Evolutionary conservation across 352 stramenopile species (phyloP), one percentile per base, ranked within the genome.

Genomic region (Phytophthora niederhauseri): DNA sequence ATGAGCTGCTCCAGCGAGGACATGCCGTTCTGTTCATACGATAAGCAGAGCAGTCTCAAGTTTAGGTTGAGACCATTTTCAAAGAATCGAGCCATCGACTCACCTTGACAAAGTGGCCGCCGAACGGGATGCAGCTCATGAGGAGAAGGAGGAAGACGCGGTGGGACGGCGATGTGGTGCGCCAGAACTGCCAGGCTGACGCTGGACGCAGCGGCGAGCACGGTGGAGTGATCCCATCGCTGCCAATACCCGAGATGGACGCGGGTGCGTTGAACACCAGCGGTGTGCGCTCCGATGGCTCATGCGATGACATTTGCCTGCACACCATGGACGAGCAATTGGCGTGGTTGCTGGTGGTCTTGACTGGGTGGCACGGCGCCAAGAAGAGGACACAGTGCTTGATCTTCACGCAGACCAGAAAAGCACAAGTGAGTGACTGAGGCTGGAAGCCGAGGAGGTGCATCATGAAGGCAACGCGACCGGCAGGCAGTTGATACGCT

Each of bases 121-220:
- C 85, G 64, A 96, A 94, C 34, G 89, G 87, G 60, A 96, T 93
- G 71, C 72, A 85, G 66, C 85, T 93, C 81, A 96, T 94, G 68
- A 94, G 84, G 19, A 96, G 3, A 7, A 96, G 75, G 50, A 96
- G 73, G 61, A 80, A 96, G 69, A 94, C 94, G 50, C 89, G 87
- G 63, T 95, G 82, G 45, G 78, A 75, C 1, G 76, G 62, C 30
- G 86, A 89, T 50, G 82, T 90, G 26, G 84, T 80, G 34, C 60
- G 43, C 89, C 89, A 96, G 60, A 93, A 91, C 66, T 88, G 66
- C 87, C 87, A 96, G 8, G 57, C 30, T 5, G 85, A 65, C 1
- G 84, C 82, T 20, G 64, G 52, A 17, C 55, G 69, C 36, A 92
- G 69, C 55, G 81, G 76, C 50, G 70, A 65, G 63, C 43, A 64